Percentiles rank a stretch among this genome's conserved stretches.
These are phyloP conservation scores for Allium fistulosum DNA, from an alignment of 106 monocot genomes.

Conservation along the genomic window DNA sequence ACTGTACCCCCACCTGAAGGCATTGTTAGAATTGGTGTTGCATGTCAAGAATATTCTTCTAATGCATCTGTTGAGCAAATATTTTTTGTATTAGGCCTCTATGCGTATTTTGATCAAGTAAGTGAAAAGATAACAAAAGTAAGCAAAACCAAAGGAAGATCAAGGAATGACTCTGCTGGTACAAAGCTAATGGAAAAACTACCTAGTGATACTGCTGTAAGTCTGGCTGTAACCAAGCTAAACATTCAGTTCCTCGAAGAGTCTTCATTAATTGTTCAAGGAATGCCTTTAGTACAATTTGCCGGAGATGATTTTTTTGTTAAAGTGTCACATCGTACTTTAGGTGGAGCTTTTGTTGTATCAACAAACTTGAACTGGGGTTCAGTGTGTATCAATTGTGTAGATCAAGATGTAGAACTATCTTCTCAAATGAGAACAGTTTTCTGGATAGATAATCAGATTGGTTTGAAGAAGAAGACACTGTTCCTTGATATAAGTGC, in stretches of 20 bases:
- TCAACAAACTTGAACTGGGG: constrained; percentile 72
- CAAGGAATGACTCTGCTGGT: constrained; percentile 17
- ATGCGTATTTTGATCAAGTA: constrained; percentile 81
- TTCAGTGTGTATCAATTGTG: constrained; percentile 60
- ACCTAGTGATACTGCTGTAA: constrained; percentile 92
- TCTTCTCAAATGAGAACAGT: constrained; percentile 78
- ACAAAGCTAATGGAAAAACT: constrained; percentile 52
- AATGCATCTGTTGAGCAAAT: constrained; percentile 92
- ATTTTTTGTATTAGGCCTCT: constrained; percentile 86
- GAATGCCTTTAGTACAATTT: constrained; percentile 77
- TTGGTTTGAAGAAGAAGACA: constrained; percentile 11
- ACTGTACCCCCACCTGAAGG: constrained; percentile 89
- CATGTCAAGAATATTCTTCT: constrained; percentile 64
- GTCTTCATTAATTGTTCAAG: constrained; percentile 28
- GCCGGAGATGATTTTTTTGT: constrained; percentile 61
- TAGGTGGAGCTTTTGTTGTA: constrained; percentile 97
- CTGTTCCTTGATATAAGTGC: constrained; percentile 66
- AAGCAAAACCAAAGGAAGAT: constrained; percentile 26
- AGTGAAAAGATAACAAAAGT: constrained; percentile 68
- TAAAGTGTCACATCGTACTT: constrained; percentile 76
- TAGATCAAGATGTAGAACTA: constrained; percentile 34
- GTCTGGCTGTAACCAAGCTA: constrained; percentile 48
- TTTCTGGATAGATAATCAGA: constrained; percentile 71
- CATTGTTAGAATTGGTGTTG: constrained; percentile 81
- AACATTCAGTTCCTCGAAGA: constrained; percentile 73